A percentile compares a stretch with the other conserved stretches of the same genome.
Evolutionary conservation across 148 eudicot species (phyloP).

Genomic region (Camellia granthamiana): DNA sequence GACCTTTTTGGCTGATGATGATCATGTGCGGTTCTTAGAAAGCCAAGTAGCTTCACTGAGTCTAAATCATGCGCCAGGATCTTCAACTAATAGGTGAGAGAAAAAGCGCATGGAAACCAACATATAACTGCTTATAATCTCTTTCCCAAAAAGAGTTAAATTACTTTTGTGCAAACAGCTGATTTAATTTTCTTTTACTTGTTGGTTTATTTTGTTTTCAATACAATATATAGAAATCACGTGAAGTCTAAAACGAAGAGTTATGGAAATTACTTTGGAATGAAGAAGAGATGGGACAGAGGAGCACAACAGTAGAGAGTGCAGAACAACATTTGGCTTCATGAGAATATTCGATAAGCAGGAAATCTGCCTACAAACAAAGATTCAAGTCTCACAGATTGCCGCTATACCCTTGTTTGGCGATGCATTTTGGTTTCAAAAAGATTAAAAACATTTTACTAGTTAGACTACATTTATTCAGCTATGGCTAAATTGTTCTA

Average conservation of each 20-base stretch:
- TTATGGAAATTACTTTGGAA: background rate
- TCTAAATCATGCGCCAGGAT: background rate
- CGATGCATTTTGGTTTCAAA: background rate
- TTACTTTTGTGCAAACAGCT: background rate
- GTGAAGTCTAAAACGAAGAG: background rate
- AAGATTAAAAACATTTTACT: too few species aligned
- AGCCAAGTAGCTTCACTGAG: conserved; percentile 13
- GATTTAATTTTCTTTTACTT: background rate
- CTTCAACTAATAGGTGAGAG: conserved; percentile 14
- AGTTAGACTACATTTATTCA: too few species aligned
- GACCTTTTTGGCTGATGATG: background rate
- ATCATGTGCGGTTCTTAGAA: conserved; percentile 1
- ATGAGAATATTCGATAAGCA: background rate
- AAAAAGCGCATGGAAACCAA: background rate
- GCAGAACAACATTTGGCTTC: background rate
- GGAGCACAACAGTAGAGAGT: background rate
- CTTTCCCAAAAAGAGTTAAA: background rate
- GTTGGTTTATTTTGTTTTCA: background rate
- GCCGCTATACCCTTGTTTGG: background rate
- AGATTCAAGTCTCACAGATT: background rate
- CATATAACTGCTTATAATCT: background rate
- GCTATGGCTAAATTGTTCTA: too few species aligned
- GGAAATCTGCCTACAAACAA: background rate
- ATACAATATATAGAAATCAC: background rate
- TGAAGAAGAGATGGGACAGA: background rate